Evolutionary conservation across 1,139 yeast genomes (phyloP).

Genomic region (Zhuliangozyma blackwelliae): DNA sequence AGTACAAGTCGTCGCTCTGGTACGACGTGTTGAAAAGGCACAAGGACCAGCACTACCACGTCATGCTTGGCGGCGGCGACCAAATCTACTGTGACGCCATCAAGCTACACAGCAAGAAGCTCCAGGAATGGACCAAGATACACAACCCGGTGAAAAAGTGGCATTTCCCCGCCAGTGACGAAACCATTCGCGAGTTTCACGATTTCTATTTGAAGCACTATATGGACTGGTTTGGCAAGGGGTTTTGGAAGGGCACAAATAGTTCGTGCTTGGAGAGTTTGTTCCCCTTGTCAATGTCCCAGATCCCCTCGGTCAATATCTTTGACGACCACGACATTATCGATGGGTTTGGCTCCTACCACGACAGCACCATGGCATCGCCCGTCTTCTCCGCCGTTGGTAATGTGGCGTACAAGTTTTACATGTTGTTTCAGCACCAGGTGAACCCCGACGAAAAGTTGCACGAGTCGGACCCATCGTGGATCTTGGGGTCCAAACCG

Average conservation of each 20-base stretch:
- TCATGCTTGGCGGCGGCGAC: conserved; percentile 97
- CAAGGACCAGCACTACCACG: conserved; percentile 64
- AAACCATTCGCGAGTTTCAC: conserved; percentile 52
- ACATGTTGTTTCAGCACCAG: conserved; percentile 89
- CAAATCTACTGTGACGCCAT: conserved; percentile 88
- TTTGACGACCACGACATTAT: conserved; percentile 92
- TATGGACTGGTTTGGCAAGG: conserved; percentile 83
- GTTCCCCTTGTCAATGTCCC: conserved; percentile 72
- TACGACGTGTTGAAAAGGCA: conserved; percentile 74
- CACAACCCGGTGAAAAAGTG: conserved; percentile 44
- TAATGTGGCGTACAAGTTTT: conserved; percentile 73
- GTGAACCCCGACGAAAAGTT: conserved; percentile 44
- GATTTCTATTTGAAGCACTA: conserved; percentile 70
- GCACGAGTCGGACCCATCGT: conserved; percentile 46
- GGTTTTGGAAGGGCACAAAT: conserved; percentile 70
- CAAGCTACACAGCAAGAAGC: conserved; percentile 51
- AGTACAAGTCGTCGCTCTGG: conserved; percentile 79
- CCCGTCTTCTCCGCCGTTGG: conserved; percentile 71
- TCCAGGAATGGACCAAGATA: conserved; percentile 61
- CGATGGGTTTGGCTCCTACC: conserved; percentile 92
- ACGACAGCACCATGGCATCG: conserved; percentile 66
- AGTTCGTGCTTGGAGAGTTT: conserved; percentile 63
- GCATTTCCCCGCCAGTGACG: conserved; percentile 32
- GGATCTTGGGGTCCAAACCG: conserved; percentile 48
- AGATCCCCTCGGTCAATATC: conserved; percentile 79